A percentile compares a stretch with the other conserved stretches of the same genome.
Evolutionary conservation across 2,329 filamentous ascomycete species (phyloP).

Genomic region (Hymenoscyphus fraxineus): DNA sequence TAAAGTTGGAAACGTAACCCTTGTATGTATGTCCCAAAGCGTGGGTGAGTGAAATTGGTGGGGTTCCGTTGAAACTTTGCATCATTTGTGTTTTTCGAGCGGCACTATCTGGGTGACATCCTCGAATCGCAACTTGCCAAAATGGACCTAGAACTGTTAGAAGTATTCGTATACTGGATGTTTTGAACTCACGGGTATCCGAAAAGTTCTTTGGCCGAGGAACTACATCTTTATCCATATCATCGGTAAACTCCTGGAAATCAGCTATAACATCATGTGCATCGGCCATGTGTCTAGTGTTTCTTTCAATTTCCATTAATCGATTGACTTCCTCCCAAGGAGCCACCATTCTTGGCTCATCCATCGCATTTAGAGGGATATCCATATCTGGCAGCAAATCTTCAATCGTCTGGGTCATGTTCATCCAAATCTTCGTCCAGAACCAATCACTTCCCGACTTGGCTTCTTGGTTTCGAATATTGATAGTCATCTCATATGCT

Average conservation of each 20-base stretch:
- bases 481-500: slow-evolving; percentile 56
- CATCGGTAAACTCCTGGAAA: slow-evolving; percentile 42
- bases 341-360: slow-evolving; percentile 59
- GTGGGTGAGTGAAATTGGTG: slow-evolving; percentile 47
- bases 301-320: slow-evolving; percentile 45
- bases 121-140: slow-evolving; percentile 54
- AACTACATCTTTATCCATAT: slow-evolving; percentile 35
- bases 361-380: slow-evolving; percentile 61
- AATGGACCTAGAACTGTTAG: slow-evolving; percentile 41
- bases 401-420: slow-evolving; percentile 40
- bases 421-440: slow-evolving; percentile 39
- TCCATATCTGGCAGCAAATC: slow-evolving; percentile 58
- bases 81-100: slow-evolving; percentile 47
- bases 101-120: slow-evolving; percentile 59
- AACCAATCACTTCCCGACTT: slow-evolving; percentile 40
- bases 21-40: slow-evolving; percentile 37
- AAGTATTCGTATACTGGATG: too few species aligned
- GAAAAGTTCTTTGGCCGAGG: slow-evolving; percentile 12
- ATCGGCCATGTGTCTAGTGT: slow-evolving; percentile 47
- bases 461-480: slow-evolving; percentile 50
- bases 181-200: slow-evolving; percentile 35
- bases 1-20: slow-evolving; percentile 37
- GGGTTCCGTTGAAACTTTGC: slow-evolving; percentile 38
- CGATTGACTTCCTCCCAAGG: slow-evolving; percentile 50
- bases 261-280: slow-evolving; percentile 46